Conservation (phyloP, 306 rosid species). For the Quillaja saponaria region DNA sequence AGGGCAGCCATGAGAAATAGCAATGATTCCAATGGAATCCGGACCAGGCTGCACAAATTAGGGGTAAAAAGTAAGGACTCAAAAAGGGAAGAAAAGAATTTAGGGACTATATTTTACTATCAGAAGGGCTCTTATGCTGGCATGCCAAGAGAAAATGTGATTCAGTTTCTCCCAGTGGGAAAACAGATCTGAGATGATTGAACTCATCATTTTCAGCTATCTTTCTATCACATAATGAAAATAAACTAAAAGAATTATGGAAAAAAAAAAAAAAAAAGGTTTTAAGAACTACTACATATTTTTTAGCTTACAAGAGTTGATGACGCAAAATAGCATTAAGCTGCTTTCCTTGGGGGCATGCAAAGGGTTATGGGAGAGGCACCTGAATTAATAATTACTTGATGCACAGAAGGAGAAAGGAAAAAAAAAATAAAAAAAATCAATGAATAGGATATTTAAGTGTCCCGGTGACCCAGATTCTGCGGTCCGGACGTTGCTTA, state of each 20-base stretch:
- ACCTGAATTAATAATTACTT: neutral
- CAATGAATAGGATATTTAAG: neutral
- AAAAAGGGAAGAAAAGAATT: neutral
- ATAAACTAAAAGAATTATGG: neutral
- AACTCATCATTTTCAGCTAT: neutral
- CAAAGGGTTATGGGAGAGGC: neutral
- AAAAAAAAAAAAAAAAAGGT: neutral
- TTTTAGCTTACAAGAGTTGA: neutral
- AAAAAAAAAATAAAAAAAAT: neutral
- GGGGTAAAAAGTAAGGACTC: neutral
- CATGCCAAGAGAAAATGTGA: neutral
- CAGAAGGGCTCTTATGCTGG: no score
- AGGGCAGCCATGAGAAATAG: slow-evolving; percentile 96
- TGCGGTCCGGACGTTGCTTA: slow-evolving; percentile 34
- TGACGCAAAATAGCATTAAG: neutral
- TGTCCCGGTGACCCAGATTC: slow-evolving; percentile 3
- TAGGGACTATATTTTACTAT: neutral
- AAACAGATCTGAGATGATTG: neutral
- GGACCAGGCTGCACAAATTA: slow-evolving; percentile 94
- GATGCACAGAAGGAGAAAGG: no score
- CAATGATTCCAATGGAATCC: slow-evolving; percentile 99
- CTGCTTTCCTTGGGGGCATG: neutral
- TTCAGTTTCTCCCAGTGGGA: neutral
- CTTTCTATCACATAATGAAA: neutral
- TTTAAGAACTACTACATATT: neutral